Percentiles rank a stretch among this genome's conserved stretches.
These are phyloP conservation scores for Xylariaceae sp. DNA, from an alignment of 2,329 filamentous ascomycete genomes.

Conservation along the genomic window DNA sequence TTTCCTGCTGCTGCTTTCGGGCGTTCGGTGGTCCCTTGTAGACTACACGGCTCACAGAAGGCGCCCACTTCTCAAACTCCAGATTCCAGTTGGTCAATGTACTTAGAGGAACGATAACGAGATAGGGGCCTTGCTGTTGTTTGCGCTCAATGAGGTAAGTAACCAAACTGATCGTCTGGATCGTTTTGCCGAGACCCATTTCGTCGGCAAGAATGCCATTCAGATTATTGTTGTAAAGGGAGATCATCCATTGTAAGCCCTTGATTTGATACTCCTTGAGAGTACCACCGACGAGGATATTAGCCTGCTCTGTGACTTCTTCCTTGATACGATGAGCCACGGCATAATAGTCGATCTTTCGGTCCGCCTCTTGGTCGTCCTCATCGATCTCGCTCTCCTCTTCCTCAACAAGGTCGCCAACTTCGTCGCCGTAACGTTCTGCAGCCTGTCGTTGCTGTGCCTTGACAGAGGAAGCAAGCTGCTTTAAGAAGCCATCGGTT, in stretches of 20 bases:
- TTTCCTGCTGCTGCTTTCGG: constrained; percentile 88
- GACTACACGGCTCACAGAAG: constrained; percentile 80
- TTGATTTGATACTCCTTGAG: constrained; percentile 98
- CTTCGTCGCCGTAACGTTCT: constrained; percentile 74
- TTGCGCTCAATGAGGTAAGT: constrained; percentile 98
- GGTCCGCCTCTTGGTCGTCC: constrained; percentile 68
- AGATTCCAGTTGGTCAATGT: constrained; percentile 98
- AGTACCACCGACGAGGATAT: constrained; percentile 85
- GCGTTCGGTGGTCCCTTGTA: constrained; percentile 94
- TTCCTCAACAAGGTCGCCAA: constrained; percentile 52
- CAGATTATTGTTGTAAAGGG: constrained; percentile 98
- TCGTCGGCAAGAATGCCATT: constrained; percentile 98
- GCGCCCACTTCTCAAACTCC: constrained; percentile 99
- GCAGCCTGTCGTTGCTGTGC: constrained; percentile 85
- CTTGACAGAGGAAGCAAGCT: constrained; percentile 92
- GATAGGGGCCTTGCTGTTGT: constrained; percentile 84
- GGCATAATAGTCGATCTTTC: constrained; percentile 97
- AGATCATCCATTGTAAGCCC: constrained; percentile 99
- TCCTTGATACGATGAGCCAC: constrained; percentile 96
- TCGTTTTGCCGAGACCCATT: constrained; percentile 99
- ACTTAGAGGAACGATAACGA: constrained; percentile 96
- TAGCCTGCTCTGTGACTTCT: constrained; percentile 80
- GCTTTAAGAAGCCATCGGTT: constrained; percentile 95
- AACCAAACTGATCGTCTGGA: constrained; percentile 96
- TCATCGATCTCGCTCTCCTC: constrained; percentile 69